A percentile compares a stretch with the other conserved stretches of the same genome.
Evolutionary conservation across 352 stramenopile species (phyloP).

Genomic region (Phytophthora aleatoria): DNA sequence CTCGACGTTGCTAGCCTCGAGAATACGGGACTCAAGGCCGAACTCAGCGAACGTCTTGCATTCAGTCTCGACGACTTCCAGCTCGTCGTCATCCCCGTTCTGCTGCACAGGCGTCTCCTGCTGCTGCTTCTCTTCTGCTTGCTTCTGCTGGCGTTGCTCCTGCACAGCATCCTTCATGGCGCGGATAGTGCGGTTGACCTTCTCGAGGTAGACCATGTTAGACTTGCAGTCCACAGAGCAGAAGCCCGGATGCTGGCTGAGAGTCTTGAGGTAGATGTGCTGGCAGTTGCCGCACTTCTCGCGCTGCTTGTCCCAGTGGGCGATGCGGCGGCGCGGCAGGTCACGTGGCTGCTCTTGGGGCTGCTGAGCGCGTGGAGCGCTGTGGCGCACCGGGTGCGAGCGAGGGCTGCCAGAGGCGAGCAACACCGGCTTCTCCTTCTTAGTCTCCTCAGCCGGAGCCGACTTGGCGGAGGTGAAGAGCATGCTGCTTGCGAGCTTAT

Average conservation of each 20-base stretch:
- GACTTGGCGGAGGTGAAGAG: conserved; percentile 38
- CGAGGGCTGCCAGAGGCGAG: conserved; percentile 25
- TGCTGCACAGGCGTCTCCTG: conserved; percentile 15
- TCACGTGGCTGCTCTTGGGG: conserved; percentile 32
- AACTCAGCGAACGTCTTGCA: conserved; percentile 80
- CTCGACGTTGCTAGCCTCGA: conserved; percentile 63
- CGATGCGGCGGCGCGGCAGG: conserved; percentile 48
- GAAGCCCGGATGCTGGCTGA: conserved; percentile 74
- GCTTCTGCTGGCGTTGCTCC: conserved; percentile 48
- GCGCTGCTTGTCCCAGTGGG: conserved; percentile 87
- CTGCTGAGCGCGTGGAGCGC: conserved; percentile 57
- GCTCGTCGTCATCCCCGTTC: conserved; percentile 12
- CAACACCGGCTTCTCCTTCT: conserved; percentile 31
- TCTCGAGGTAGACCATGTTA: conserved; percentile 82
- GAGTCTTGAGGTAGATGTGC: conserved; percentile 86
- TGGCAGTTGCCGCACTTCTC: conserved; percentile 85
- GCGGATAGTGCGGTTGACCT: conserved; percentile 83
- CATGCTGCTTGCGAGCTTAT: conserved; percentile 40
- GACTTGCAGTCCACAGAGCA: conserved; percentile 91
- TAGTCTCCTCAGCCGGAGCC: conserved; percentile 19
- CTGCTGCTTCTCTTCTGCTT: conserved; percentile 23
- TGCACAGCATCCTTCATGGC: conserved; percentile 75
- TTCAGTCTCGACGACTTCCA: conserved; percentile 24
- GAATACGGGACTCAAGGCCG: conserved; percentile 65
- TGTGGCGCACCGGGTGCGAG: conserved; percentile 31